These are phyloP conservation scores for Globisporangium ultimum DNA, from an alignment of 352 stramenopile species.

Conservation along the genomic window DNA sequence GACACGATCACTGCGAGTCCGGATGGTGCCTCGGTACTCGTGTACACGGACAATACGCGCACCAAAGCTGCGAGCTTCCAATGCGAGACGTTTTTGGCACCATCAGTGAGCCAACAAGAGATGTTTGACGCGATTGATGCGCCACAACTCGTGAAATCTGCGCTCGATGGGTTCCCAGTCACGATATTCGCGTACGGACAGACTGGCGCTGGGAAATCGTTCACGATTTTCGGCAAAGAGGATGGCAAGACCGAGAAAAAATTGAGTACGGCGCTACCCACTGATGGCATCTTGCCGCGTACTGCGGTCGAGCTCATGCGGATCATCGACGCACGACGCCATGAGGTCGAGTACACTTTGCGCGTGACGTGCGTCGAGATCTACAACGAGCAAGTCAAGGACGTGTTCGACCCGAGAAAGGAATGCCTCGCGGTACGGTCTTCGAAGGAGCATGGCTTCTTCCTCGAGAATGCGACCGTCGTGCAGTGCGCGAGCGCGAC, in stretches of 20 bases:
- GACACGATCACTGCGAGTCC: constrained; percentile 33
- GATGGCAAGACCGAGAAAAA: constrained; percentile 28
- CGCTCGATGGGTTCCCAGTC: constrained; percentile 61
- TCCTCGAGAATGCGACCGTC: constrained; percentile 68
- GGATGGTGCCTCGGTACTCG: constrained; percentile 36
- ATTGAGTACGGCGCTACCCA: constrained; percentile 17
- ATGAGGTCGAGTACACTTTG: constrained; percentile 49
- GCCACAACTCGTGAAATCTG: constrained; percentile 43
- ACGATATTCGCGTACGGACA: constrained; percentile 79
- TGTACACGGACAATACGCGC: constrained; percentile 34
- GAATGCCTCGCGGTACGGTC: constrained; percentile 54
- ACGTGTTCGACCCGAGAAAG: constrained; percentile 62
- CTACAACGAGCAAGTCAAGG: constrained; percentile 70
- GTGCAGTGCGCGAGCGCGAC: constrained; percentile 47
- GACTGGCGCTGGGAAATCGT: constrained; percentile 69
- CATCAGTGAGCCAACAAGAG: constrained; percentile 34
- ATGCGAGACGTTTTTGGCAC: constrained; percentile 54
- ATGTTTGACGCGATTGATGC: constrained; percentile 49
- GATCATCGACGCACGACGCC: constrained; percentile 29
- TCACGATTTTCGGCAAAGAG: constrained; percentile 73
- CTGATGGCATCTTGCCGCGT: constrained; percentile 56
- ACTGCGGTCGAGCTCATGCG: constrained; percentile 48
- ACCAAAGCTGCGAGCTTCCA: constrained; percentile 51
- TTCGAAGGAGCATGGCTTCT: constrained; percentile 62
- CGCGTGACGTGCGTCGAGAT: constrained; percentile 76